phyloP scores from a whole-genome alignment of 73 alveolate species.

The Paramecium pentaurelia region DNA sequence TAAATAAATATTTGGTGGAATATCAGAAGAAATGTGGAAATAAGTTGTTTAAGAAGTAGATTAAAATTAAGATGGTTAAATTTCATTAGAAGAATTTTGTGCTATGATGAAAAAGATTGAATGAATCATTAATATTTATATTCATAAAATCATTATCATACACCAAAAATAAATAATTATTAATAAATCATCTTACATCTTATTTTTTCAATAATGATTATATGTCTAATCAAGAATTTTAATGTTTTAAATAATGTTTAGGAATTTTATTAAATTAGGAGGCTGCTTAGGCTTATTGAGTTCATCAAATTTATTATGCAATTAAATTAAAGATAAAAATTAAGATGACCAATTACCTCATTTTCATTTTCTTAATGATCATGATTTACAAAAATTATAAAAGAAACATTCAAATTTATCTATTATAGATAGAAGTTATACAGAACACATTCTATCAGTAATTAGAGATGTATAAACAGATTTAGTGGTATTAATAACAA shows the following conservation, averaged over 20 bases:
- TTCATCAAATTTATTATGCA: neutral
- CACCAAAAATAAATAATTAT: neutral
- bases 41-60: constrained; percentile 77
- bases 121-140: neutral
- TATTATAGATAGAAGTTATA: neutral
- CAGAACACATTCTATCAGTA: constrained; percentile 35
- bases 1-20: constrained; percentile 65
- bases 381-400: neutral
- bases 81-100: constrained; percentile 70
- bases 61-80: constrained; percentile 75
- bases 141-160: neutral
- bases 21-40: constrained; percentile 67
- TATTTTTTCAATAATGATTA: neutral
- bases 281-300: neutral
- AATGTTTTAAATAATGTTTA: neutral
- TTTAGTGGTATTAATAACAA: constrained; percentile 4
- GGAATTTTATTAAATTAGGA: neutral
- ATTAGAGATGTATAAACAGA: constrained; percentile 35
- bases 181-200: neutral
- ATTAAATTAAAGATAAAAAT: neutral
- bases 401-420: constrained; percentile 31
- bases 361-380: neutral
- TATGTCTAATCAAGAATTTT: neutral
- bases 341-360: neutral
- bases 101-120: constrained; percentile 64